Evolutionary conservation across 129 eudicot species (phyloP).

Genomic region (Centrapalus pauciflorus): DNA sequence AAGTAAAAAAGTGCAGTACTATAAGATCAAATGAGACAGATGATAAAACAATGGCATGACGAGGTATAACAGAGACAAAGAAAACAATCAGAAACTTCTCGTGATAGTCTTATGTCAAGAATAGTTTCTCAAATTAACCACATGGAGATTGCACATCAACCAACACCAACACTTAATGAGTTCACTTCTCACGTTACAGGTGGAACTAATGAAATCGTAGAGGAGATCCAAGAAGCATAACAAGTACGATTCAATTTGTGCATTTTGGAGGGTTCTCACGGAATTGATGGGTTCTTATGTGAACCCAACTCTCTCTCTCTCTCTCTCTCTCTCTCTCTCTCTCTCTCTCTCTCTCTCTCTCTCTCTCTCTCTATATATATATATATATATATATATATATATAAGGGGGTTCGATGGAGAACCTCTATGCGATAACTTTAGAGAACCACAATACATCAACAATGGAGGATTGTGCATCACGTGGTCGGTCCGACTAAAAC

Average conservation of each 20-base stretch:
- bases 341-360: too few relatives aligned
- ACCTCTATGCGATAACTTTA: too few relatives aligned
- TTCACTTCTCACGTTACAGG: neutral
- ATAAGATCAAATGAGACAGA: slow-evolving; percentile 26
- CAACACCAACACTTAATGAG: neutral
- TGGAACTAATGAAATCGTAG: slow-evolving; percentile 2
- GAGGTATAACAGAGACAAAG: slow-evolving; percentile 30
- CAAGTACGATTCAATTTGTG: neutral
- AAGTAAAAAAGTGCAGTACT: slow-evolving; percentile 26
- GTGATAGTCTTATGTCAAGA: slow-evolving; percentile 13
- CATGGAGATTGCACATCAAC: slow-evolving; percentile 7
- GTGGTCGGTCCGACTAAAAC: too few relatives aligned
- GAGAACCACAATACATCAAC: too few relatives aligned
- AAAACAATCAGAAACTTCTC: slow-evolving; percentile 14
- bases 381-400: too few relatives aligned
- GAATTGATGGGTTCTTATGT: too few relatives aligned
- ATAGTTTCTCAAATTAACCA: slow-evolving; percentile 10
- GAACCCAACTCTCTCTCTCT: too few relatives aligned
- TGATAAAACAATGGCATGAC: slow-evolving; percentile 42
- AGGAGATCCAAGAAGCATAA: slow-evolving; percentile 17
- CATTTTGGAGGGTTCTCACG: too few relatives aligned
- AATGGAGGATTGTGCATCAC: too few relatives aligned
- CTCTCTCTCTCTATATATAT: too few relatives aligned
- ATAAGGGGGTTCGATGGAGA: too few relatives aligned
- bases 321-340: too few relatives aligned